Base-by-base conservation (phyloP, 805 yeast species). In the Saccharomyces cerevisiae region DNA sequence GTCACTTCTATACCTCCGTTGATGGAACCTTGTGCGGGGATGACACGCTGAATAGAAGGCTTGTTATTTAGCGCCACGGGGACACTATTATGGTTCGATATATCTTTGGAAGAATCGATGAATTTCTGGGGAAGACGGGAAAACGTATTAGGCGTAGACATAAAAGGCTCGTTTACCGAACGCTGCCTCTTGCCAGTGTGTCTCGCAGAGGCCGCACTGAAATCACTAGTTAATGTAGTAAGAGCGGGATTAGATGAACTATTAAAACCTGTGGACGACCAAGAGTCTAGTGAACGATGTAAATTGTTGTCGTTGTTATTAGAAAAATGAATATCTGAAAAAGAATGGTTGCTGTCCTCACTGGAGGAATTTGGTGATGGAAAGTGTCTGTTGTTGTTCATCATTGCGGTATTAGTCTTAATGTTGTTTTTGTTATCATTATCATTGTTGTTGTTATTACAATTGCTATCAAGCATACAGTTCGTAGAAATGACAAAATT, bases 1-100 rank as follows among this genome's bases (percentile, higher is more conserved):
- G 98, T 92, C 8, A 92, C 88, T 67, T 92, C 99, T 41, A 90
- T 85, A 13, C 98, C 99, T 59, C 99, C 99, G 58, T 96, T 78
- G 13, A 89, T 79, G 5, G 97, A 94, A 1, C 99, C 99, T 68
- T 88, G 94, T 0, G 92, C 85, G 1, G 99, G 99, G 55, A 94
- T 90, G 13, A 92, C 85, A 55, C 96, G 78, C 67, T 89, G 91
- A 53, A 91, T 84, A 0, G 78, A 67, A 1, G 94, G 92, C 30
- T 49, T 29, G 41, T 49, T 43, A 3, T 41, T 36, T 66, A 30
- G 53, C 21, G 17, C 21, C 48, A 46, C 10, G 28, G 28, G 10
- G 14, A 46, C 10, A 11, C 22, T 46, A 21, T 29, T 22, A 29
- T 46, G 28, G 48, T 46, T 24, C n/a, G 48, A 46, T 4, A 14